phyloP scores from a whole-genome alignment of 1,139 yeast species.

The Sugiyamaella neomexicana region DNA sequence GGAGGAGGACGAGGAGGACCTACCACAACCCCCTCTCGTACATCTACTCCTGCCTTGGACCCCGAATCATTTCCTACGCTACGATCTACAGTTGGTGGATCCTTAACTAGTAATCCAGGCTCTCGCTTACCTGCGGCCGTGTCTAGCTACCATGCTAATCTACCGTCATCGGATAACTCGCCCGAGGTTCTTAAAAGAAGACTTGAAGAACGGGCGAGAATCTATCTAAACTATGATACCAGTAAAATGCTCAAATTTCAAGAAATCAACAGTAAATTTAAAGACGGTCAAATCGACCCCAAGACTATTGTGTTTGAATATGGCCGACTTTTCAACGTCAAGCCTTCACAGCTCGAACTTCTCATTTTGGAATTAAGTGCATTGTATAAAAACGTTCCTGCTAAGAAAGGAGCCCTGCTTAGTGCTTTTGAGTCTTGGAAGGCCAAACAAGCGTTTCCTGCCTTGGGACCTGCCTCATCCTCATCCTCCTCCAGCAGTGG shows the following conservation, averaged over 20 bases:
- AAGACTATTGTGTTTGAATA: constrained; percentile 53
- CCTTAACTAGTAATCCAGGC: constrained; percentile 14
- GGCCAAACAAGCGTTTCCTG: constrained; percentile 21
- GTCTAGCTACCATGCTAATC: constrained; percentile 28
- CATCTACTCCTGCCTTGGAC: constrained; percentile 13
- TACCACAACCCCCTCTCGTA: constrained; percentile 14
- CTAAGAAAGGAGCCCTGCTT: constrained; percentile 21
- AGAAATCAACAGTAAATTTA: constrained; percentile 51
- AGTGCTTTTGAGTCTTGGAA: constrained; percentile 27
- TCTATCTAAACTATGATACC: constrained; percentile 52
- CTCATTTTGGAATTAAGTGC: constrained; percentile 48
- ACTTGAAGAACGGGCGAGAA: constrained; percentile 78
- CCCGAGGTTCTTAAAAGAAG: constrained; percentile 58
- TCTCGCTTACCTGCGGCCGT: constrained; percentile 23
- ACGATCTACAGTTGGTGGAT: constrained; percentile 24
- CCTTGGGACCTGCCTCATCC: constrained; percentile 16
- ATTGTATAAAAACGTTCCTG: constrained; percentile 33
- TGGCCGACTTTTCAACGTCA: constrained; percentile 50
- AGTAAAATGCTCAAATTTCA: constrained; percentile 52
- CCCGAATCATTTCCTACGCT: constrained; percentile 34
- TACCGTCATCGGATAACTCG: constrained; percentile 45
- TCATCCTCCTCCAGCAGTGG: background rate
- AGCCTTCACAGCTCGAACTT: constrained; percentile 46
- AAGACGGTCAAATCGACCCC: constrained; percentile 51
- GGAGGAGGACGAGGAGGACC: background rate